phyloP scores from a whole-genome alignment of 257 asterid genomes.

The Gynochthodes officinalis region DNA sequence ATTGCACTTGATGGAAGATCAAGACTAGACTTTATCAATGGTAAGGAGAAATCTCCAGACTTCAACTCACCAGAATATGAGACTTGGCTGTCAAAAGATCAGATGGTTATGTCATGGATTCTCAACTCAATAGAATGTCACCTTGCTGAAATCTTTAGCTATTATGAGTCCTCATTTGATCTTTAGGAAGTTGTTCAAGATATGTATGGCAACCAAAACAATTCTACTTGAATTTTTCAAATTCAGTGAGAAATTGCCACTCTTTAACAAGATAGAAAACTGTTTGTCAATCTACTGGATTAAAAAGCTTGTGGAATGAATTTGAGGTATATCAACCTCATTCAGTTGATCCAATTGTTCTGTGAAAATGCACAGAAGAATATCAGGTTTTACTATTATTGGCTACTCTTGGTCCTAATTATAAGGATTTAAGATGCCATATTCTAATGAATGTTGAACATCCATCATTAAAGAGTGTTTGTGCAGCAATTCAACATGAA shows the following conservation, averaged over 20 bases:
- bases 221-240: not conserved
- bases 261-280: not conserved
- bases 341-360: not conserved
- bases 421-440: not conserved
- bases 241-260: not conserved
- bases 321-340: not conserved
- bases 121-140: not conserved
- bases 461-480: not conserved
- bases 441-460: not conserved
- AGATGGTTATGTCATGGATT: conserved; percentile 2
- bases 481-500: not conserved
- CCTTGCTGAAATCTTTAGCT: not conserved
- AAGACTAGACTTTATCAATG: not conserved
- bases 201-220: too few species aligned
- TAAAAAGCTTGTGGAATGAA: conserved; percentile 3
- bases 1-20: not conserved
- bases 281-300: not conserved
- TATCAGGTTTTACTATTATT: not conserved
- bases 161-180: not conserved
- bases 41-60: not conserved
- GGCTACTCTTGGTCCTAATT: not conserved
- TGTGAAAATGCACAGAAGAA: not conserved
- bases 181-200: too few species aligned
- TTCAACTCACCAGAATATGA: not conserved
- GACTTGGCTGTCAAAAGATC: not conserved